A percentile compares a stretch with the other conserved stretches of the same genome.
These are phyloP conservation scores for Neospermospora avenae DNA, from an alignment of 2,329 filamentous ascomycete genomes.

Conservation along the genomic window DNA sequence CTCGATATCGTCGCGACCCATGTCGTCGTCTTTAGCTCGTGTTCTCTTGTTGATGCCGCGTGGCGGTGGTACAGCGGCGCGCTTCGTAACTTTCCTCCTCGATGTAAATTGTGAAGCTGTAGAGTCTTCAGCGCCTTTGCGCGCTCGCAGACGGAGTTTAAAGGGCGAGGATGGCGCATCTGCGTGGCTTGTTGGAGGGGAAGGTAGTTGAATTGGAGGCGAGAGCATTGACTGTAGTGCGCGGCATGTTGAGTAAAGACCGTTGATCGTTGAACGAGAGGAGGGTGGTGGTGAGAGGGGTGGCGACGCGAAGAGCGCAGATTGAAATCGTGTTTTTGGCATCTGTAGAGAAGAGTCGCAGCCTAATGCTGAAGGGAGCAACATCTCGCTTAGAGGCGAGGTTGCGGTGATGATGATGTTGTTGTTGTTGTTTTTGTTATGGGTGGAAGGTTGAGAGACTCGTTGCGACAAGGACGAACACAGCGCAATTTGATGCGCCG, in stretches of 20 bases:
- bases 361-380: slow-evolving; percentile 56
- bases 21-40: slow-evolving; percentile 45
- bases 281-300: slow-evolving; percentile 47
- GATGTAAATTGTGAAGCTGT: slow-evolving; percentile 12
- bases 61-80: slow-evolving; percentile 41
- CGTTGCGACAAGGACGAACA: slow-evolving; percentile 13
- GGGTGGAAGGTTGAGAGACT: slow-evolving; percentile 5
- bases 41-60: slow-evolving; percentile 53
- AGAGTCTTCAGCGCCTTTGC: slow-evolving; percentile 31
- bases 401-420: no score
- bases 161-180: slow-evolving; percentile 35
- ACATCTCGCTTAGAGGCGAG: slow-evolving; percentile 41
- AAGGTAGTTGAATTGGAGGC: slow-evolving; percentile 47
- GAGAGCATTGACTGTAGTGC: slow-evolving; percentile 58
- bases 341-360: slow-evolving; percentile 47
- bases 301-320: slow-evolving; percentile 53
- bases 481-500: slow-evolving; percentile 23
- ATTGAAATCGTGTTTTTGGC: slow-evolving; percentile 39
- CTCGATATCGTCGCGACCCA: slow-evolving; percentile 40
- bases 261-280: slow-evolving; percentile 46
- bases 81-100: slow-evolving; percentile 49
- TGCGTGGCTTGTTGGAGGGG: slow-evolving; percentile 47
- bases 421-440: background rate
- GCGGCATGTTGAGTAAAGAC: slow-evolving; percentile 58
- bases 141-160: slow-evolving; percentile 54